Conservation (phyloP, 2,329 filamentous ascomycete species). For the Sarocladium kiliense region DNA sequence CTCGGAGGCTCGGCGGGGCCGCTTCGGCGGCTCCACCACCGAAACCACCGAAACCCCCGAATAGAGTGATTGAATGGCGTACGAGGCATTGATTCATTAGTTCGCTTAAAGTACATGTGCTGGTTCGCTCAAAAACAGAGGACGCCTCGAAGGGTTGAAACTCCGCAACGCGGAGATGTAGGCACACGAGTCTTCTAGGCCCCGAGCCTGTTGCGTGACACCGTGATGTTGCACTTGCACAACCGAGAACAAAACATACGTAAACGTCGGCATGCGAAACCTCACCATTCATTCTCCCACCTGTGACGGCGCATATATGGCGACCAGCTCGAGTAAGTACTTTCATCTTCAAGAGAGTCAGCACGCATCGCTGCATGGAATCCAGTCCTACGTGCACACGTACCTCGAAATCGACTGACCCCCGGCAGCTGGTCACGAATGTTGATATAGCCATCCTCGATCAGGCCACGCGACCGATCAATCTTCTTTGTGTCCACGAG, state of each 20-base stretch:
- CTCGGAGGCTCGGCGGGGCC: constrained; percentile 13
- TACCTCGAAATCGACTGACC: constrained; percentile 47
- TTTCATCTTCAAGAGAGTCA: not conserved
- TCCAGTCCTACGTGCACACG: constrained; percentile 11
- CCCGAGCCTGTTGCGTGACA: too few relatives aligned
- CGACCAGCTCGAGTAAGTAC: not conserved
- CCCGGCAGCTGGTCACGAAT: constrained; percentile 54
- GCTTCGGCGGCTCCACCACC: constrained; percentile 5
- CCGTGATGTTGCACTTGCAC: too few relatives aligned
- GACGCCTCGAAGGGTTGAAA: too few relatives aligned
- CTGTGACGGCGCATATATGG: not conserved
- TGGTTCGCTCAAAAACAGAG: too few relatives aligned
- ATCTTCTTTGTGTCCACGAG: constrained; percentile 38
- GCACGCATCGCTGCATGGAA: not conserved
- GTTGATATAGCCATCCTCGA: constrained; percentile 55
- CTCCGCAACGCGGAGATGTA: not conserved
- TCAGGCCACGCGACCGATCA: constrained; percentile 22
- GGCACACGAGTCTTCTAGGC: too few relatives aligned
- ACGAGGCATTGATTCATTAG: too few relatives aligned
- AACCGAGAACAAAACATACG: too few relatives aligned
- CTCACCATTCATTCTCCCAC: too few relatives aligned
- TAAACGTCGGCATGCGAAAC: too few relatives aligned
- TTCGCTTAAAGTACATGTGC: too few relatives aligned
- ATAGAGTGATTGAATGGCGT: too few relatives aligned
- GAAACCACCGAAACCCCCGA: constrained; percentile 5